Conservation (phyloP, 2,329 filamentous ascomycete genomes). For the Blastomyces silverae region DNA sequence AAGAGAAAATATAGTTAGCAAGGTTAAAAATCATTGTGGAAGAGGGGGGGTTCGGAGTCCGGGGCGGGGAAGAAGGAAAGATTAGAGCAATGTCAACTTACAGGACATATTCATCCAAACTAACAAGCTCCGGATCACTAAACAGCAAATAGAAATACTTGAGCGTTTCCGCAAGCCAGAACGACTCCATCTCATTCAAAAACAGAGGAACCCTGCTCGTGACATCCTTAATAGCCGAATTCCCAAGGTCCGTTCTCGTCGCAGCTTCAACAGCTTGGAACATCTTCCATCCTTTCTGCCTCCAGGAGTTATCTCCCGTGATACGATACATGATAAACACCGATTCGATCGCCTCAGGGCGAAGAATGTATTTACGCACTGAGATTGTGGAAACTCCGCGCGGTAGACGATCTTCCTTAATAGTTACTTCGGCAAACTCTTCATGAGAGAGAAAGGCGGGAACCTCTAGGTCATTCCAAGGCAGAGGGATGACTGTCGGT, state of each 20-base stretch:
- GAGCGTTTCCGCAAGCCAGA: conserved; percentile 84
- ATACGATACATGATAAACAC: conserved; percentile 89
- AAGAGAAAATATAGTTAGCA: not conserved
- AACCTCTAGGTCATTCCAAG: conserved; percentile 30
- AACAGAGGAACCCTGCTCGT: conserved; percentile 51
- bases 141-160: conserved; percentile 90
- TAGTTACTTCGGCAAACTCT: conserved; percentile 35
- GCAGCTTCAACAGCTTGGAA: conserved; percentile 63
- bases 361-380: conserved; percentile 35
- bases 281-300: conserved; percentile 82
- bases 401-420: conserved; percentile 41
- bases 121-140: conserved; percentile 56
- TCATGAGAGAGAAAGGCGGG: conserved; percentile 34
- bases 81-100: conserved; percentile 32
- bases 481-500: not conserved
- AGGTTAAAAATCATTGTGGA: conserved; percentile 61
- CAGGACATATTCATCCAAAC: conserved; percentile 61
- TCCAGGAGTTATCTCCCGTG: conserved; percentile 67
- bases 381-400: conserved; percentile 38
- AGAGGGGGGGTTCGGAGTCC: no score
- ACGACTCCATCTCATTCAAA: conserved; percentile 71
- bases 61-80: conserved; percentile 49
- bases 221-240: conserved; percentile 47
- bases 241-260: conserved; percentile 60
- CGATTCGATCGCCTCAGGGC: conserved; percentile 79